Base-by-base conservation (phyloP, 2,329 filamentous ascomycete genomes). In the Didymella glomerata region DNA sequence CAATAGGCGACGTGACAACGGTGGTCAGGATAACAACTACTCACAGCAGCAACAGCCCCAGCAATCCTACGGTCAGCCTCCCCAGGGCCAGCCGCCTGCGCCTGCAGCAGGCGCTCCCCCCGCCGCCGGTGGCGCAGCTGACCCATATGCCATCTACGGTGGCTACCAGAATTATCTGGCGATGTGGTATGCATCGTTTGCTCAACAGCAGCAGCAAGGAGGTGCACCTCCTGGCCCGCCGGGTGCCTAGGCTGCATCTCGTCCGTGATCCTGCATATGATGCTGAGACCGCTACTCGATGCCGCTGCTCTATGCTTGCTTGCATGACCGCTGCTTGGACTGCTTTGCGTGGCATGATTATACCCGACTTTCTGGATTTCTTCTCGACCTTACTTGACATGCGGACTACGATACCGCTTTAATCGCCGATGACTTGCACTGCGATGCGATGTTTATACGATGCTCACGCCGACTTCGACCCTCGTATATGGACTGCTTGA, bases 81-180 rank as follows among this genome's bases (percentile, higher is more conserved):
- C 68, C 53, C 64, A 69, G 60, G 69, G 70, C 34, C 68, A 71
- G 51, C 54, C 65, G 60, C 67, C 66, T 63, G 65, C 68, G 51
- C 57, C 71, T 57, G 65, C 62, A 61, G 63, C 68, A 65, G 61
- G 81, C 79, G 61, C 79, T 40, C 63, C 76, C 48, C 81, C 82
- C 55, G 90, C 91, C 55, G 90, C 91, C 70, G 72, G 65, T 60
- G 69, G 65, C 60, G 69, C 68, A 46, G 72, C 71, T 69, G 78
- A 80, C 56, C 78, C 78, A 40, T 95, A 95, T 77, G 91, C 91
- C 57, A 84, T 88, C 57, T 95, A 93, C 78, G 91, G 91, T 66
- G 91, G 91, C 61, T 94, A 94, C 77, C 85, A 93, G 68, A 89
- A 89, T 68, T 95, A 94, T 74, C 79, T 92, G 59, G 86, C 89